These are phyloP conservation scores for Didymella sp. DNA, from an alignment of 2,329 filamentous ascomycete genomes.

Conservation along the genomic window DNA sequence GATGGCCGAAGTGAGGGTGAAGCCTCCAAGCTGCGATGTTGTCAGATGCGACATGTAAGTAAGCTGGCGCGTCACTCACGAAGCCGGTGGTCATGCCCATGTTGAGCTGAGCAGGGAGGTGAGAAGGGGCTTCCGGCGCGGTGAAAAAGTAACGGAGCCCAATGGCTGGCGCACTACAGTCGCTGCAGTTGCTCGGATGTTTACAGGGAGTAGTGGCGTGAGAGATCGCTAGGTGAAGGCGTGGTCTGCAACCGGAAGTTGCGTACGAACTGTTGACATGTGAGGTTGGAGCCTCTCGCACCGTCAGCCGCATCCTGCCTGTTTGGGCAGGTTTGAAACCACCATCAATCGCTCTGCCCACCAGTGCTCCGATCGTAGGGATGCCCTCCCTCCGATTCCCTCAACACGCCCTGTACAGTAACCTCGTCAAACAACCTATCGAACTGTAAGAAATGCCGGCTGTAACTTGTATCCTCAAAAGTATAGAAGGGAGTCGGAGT, in stretches of 20 bases:
- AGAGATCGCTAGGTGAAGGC: not conserved
- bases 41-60: constrained; percentile 10
- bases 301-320: constrained; percentile 15
- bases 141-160: not conserved
- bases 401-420: not conserved
- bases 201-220: not conserved
- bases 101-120: constrained; percentile 15
- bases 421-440: not conserved
- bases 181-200: not conserved
- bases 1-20: constrained; percentile 57
- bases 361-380: not conserved
- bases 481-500: too few species aligned
- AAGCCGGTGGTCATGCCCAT: constrained; percentile 63
- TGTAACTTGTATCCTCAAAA: too few species aligned
- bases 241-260: not conserved
- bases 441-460: too few species aligned
- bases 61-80: constrained; percentile 41
- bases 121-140: not conserved
- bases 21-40: constrained; percentile 55
- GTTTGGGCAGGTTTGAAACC: constrained; percentile 4
- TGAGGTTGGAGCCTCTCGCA: constrained; percentile 18
- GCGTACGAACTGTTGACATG: constrained; percentile 12
- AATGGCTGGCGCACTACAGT: constrained; percentile 6
- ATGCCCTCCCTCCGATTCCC: not conserved
- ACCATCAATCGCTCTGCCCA: constrained; percentile 2